Conservation (phyloP, 106 monocot species). For the Dioscorea alata region DNA sequence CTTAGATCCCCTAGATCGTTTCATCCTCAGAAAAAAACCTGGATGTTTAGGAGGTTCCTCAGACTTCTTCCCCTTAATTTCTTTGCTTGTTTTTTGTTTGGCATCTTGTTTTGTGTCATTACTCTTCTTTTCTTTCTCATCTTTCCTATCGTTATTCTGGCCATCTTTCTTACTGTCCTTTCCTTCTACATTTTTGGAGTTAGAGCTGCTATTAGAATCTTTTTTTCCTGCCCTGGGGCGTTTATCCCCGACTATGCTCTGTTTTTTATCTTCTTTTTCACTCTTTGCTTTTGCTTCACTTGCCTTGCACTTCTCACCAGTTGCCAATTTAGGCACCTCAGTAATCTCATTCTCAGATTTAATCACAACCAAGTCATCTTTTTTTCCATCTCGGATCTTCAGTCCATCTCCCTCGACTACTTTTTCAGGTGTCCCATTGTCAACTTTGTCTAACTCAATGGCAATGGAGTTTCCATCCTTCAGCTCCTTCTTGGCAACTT, state of each 20-base stretch:
- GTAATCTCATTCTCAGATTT: conserved; percentile 9
- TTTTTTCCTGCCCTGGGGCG: conserved; percentile 13
- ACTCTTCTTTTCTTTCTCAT: conserved; percentile 41
- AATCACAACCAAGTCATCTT: conserved; percentile 4
- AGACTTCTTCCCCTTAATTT: conserved; percentile 41
- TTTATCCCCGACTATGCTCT: conserved; percentile 6
- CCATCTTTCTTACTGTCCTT: conserved; percentile 30
- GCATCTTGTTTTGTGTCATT: conserved; percentile 35
- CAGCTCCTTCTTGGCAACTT: conserved; percentile 25
- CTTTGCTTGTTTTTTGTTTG: conserved; percentile 36
- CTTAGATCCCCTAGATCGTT: conserved; percentile 52
- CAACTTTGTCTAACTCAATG: conserved; percentile 16
- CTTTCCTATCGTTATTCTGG: conserved; percentile 25
- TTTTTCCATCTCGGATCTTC: conserved; percentile 1
- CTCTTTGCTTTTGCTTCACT: conserved; percentile 26
- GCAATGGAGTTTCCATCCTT: conserved; percentile 17
- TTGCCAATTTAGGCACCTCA: conserved; percentile 16
- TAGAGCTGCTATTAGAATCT: conserved; percentile 7
- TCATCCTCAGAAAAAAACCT: conserved; percentile 70
- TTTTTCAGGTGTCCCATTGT: neutral
- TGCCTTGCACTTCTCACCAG: conserved; percentile 16
- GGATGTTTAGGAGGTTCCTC: conserved; percentile 66
- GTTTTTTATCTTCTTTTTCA: conserved; percentile 30
- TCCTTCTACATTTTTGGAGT: conserved; percentile 11
- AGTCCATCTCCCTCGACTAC: conserved; percentile 12